These are phyloP conservation scores for Strobilomyces confusus DNA, from an alignment of 768 basidiomycete genomes.

Conservation along the genomic window DNA sequence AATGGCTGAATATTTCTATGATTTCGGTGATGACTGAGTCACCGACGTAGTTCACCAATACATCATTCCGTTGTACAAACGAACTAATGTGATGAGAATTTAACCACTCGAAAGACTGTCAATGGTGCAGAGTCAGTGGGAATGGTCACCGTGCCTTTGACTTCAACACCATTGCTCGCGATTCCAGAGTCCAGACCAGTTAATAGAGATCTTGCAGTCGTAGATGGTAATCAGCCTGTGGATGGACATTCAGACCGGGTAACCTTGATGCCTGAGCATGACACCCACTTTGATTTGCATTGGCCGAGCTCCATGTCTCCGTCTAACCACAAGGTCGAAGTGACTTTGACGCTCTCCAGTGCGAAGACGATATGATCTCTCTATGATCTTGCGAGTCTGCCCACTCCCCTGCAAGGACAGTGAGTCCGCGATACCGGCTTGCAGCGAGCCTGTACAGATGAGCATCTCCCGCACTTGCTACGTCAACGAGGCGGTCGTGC, in stretches of 20 bases:
- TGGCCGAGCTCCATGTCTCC: conserved; percentile 93
- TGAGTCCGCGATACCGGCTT: no score
- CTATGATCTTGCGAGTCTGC: no score
- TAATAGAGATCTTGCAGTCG: conserved; percentile 73
- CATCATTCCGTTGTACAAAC: no score
- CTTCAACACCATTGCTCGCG: conserved; percentile 71
- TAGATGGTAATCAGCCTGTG: conserved; percentile 90
- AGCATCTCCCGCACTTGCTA: no score
- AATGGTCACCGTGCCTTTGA: conserved; percentile 61
- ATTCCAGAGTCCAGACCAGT: conserved; percentile 82
- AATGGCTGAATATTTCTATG: not conserved
- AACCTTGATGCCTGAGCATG: not conserved
- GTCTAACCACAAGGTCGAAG: conserved; percentile 69
- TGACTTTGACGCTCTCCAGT: conserved; percentile 53
- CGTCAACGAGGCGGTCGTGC: no score
- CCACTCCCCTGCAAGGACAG: no score
- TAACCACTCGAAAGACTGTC: no score
- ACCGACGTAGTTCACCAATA: not conserved
- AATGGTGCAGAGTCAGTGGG: no score
- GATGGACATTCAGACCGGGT: conserved; percentile 1
- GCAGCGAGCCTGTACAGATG: no score
- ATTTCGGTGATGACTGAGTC: not conserved
- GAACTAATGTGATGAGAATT: no score
- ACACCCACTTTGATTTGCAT: conserved; percentile 89
- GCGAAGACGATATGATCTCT: no score